A percentile compares a stretch with the other conserved stretches of the same genome.
These are phyloP conservation scores for Pleurotus tuoliensis DNA, from an alignment of 768 basidiomycete species.

Conservation along the genomic window DNA sequence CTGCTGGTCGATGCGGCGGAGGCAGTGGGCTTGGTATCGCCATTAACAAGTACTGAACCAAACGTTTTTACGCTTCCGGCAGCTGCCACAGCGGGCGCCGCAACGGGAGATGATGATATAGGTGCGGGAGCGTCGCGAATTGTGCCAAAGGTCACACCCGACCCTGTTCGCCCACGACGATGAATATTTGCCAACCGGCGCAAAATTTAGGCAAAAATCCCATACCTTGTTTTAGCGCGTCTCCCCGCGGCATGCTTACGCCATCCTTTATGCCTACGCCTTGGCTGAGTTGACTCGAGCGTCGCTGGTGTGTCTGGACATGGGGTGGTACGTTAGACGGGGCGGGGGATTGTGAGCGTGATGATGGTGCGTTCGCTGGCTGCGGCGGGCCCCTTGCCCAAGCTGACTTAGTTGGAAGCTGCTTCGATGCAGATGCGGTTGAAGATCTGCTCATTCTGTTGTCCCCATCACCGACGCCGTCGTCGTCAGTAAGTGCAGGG, in stretches of 20 bases:
- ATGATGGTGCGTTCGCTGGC: slow-evolving; percentile 51
- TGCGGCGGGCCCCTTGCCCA: slow-evolving; percentile 89
- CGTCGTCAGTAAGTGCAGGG: slow-evolving; percentile 11
- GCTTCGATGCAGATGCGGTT: slow-evolving; percentile 68
- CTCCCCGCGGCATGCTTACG: slow-evolving; percentile 67
- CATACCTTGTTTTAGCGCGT: slow-evolving; percentile 65
- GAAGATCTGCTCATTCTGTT: slow-evolving; percentile 92
- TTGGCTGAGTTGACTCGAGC: slow-evolving; percentile 70
- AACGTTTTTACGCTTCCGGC: slow-evolving; percentile 76
- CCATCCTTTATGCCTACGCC: slow-evolving; percentile 77
- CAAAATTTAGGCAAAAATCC: slow-evolving; percentile 14
- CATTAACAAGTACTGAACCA: slow-evolving; percentile 66
- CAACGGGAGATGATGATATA: slow-evolving; percentile 80
- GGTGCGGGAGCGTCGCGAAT: slow-evolving; percentile 78
- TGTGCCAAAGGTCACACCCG: slow-evolving; percentile 82
- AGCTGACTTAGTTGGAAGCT: slow-evolving; percentile 79
- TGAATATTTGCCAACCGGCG: slow-evolving; percentile 1
- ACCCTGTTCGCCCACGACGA: slow-evolving; percentile 28
- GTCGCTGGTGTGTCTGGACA: slow-evolving; percentile 64
- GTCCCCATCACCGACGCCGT: not conserved
- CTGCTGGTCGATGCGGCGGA: slow-evolving; percentile 31
- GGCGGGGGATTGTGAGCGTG: slow-evolving; percentile 79
- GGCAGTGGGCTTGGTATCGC: slow-evolving; percentile 63
- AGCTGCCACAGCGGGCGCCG: slow-evolving; percentile 55
- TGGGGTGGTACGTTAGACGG: slow-evolving; percentile 42